These are phyloP conservation scores for Colletotrichum liriopes DNA, from an alignment of 2,329 filamentous ascomycete genomes.

Conservation along the genomic window DNA sequence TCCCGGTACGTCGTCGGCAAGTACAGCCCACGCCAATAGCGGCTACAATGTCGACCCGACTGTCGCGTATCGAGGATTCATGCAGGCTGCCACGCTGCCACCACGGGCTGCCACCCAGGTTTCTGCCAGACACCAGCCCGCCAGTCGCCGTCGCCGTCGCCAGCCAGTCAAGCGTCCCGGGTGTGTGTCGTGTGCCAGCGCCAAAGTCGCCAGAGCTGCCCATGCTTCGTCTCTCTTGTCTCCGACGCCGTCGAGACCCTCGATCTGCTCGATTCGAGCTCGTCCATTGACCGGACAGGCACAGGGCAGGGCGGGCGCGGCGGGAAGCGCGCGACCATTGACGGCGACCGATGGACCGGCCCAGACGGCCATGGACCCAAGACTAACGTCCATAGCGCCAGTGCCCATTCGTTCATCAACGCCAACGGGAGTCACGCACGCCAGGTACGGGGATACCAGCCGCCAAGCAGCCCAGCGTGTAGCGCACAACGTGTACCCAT, in stretches of 20 bases:
- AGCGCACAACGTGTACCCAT: neutral
- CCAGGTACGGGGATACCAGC: conserved; percentile 15
- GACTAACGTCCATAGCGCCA: conserved; percentile 10
- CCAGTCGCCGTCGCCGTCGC: neutral
- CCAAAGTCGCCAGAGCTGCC: neutral
- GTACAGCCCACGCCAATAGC: neutral
- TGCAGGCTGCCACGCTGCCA: conserved; percentile 19
- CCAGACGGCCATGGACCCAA: conserved; percentile 23
- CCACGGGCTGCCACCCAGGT: conserved; percentile 6
- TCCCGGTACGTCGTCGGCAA: conserved; percentile 7
- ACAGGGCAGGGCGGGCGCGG: conserved; percentile 11
- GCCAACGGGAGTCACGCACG: conserved; percentile 10
- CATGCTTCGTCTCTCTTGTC: neutral
- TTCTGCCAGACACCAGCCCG: conserved; percentile 13
- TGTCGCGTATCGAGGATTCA: conserved; percentile 22
- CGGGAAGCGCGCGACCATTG: conserved; percentile 34
- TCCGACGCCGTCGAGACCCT: neutral
- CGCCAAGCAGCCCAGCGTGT: neutral
- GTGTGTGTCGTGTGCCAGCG: conserved; percentile 11
- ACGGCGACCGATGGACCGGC: conserved; percentile 22
- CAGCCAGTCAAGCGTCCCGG: neutral
- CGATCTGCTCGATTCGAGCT: neutral
- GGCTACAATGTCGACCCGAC: neutral
- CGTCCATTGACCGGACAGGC: neutral
- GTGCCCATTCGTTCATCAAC: conserved; percentile 3